These are phyloP conservation scores for Collybiopsis confluens DNA, from an alignment of 768 basidiomycete species.

Conservation along the genomic window DNA sequence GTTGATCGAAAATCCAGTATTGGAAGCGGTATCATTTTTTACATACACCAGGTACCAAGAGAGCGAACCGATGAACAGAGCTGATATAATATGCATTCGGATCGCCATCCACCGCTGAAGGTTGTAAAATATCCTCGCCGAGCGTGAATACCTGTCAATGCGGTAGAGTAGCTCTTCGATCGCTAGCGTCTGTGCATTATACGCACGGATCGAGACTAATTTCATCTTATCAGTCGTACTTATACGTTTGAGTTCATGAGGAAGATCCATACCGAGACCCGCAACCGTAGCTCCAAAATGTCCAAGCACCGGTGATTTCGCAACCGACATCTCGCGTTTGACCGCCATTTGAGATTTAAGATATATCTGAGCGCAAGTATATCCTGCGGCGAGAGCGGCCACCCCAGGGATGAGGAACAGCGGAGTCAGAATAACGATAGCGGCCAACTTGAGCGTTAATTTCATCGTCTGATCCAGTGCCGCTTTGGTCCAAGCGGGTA, in stretches of 20 bases:
- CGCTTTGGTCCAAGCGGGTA: conserved; percentile 6
- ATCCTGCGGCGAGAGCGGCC: conserved; percentile 23
- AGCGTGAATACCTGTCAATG: conserved; percentile 33
- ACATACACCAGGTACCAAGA: conserved; percentile 35
- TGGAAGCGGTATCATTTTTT: conserved; percentile 23
- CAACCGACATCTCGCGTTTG: conserved; percentile 19
- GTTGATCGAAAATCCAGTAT: conserved; percentile 32
- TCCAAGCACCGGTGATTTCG: conserved; percentile 15
- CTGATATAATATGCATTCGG: conserved; percentile 41
- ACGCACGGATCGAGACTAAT: conserved; percentile 11
- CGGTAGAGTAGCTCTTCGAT: conserved; percentile 25
- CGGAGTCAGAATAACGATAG: conserved; percentile 22
- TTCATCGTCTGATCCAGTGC: conserved; percentile 10
- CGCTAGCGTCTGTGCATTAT: conserved; percentile 7
- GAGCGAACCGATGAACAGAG: conserved; percentile 35
- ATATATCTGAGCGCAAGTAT: conserved; percentile 20
- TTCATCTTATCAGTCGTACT: not conserved
- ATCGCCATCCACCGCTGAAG: conserved; percentile 25
- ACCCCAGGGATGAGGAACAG: conserved; percentile 6
- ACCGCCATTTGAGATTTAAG: conserved; percentile 20
- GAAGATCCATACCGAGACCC: conserved; percentile 4
- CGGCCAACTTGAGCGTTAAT: conserved; percentile 20
- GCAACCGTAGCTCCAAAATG: conserved; percentile 50
- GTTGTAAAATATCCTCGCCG: conserved; percentile 32
- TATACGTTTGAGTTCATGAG: conserved; percentile 8